Evolutionary conservation across 495 filamentous ascomycete species (phyloP).

Genomic region (Margaritispora aquatica): DNA sequence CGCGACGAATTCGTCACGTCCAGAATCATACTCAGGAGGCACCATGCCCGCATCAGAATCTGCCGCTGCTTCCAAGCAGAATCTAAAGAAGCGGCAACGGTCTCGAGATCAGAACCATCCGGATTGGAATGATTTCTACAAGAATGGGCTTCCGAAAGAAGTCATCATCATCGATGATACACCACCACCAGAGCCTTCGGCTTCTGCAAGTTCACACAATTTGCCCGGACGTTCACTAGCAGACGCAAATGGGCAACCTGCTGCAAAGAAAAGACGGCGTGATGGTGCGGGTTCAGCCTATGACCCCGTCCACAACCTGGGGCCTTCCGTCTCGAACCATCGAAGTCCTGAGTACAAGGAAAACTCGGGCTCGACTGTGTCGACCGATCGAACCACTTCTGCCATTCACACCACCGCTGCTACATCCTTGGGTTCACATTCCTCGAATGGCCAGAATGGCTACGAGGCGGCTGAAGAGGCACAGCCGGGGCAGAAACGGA

Average conservation of each 20-base stretch:
- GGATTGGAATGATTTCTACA: slow-evolving; percentile 88
- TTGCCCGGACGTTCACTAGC: slow-evolving; percentile 7
- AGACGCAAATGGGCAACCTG: slow-evolving; percentile 25
- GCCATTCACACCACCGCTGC: slow-evolving; percentile 81
- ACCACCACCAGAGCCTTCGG: slow-evolving; percentile 27
- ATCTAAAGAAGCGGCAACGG: slow-evolving; percentile 45
- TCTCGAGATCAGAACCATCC: slow-evolving; percentile 42
- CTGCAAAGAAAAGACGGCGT: slow-evolving; percentile 44
- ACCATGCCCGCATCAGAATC: slow-evolving; percentile 35
- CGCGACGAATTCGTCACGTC: slow-evolving; percentile 11
- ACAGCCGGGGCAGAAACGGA: slow-evolving; percentile 71
- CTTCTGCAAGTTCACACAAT: slow-evolving; percentile 16
- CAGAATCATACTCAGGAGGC: slow-evolving; percentile 19
- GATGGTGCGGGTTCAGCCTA: slow-evolving; percentile 37
- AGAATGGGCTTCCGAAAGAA: slow-evolving; percentile 87
- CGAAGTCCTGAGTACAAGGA: slow-evolving; percentile 59
- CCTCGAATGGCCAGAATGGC: slow-evolving; percentile 54
- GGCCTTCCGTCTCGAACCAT: slow-evolving; percentile 62
- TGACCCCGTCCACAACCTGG: slow-evolving; percentile 56
- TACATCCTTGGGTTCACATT: slow-evolving; percentile 73
- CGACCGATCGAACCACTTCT: slow-evolving; percentile 82
- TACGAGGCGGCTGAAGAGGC: slow-evolving; percentile 49
- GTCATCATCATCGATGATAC: slow-evolving; percentile 94
- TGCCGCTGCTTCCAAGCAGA: slow-evolving; percentile 20
- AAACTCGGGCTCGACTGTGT: slow-evolving; percentile 62